A percentile compares a stretch with the other conserved stretches of the same genome.
Conservation (phyloP, 345 rosid species). For the Euclidium syriacum region DNA sequence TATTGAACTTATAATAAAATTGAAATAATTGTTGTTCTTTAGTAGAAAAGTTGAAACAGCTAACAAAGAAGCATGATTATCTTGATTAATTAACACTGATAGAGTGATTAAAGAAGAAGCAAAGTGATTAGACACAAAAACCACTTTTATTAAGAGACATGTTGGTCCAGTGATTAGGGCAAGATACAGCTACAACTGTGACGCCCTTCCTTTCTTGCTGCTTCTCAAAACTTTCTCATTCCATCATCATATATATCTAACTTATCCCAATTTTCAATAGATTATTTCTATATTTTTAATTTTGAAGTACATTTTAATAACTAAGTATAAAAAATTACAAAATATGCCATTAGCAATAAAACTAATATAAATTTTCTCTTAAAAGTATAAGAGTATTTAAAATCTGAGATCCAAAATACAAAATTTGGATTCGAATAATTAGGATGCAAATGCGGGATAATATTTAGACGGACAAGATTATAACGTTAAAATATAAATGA, state of each 20-base stretch:
- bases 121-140: slow-evolving; percentile 29
- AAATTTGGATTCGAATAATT: too few relatives aligned
- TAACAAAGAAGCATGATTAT: background rate
- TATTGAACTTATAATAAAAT: background rate
- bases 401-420: too few relatives aligned
- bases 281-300: background rate
- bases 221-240: background rate
- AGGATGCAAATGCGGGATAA: too few relatives aligned
- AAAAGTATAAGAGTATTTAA: too few relatives aligned
- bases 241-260: background rate
- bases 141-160: slow-evolving; percentile 17
- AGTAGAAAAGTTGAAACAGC: background rate
- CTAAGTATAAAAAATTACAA: too few relatives aligned
- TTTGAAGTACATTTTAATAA: too few relatives aligned
- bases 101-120: slow-evolving; percentile 25
- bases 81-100: slow-evolving; percentile 16
- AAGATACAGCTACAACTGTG: slow-evolving; percentile 13
- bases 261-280: background rate
- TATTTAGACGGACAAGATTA: too few relatives aligned
- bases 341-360: too few relatives aligned
- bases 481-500: too few relatives aligned
- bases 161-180: slow-evolving; percentile 22
- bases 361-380: too few relatives aligned
- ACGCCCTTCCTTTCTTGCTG: slow-evolving; percentile 29
- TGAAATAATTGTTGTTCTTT: background rate